Evolutionary conservation across 176 grass and related monocot genomes (phyloP).

Genomic region (Carex myosuroides): DNA sequence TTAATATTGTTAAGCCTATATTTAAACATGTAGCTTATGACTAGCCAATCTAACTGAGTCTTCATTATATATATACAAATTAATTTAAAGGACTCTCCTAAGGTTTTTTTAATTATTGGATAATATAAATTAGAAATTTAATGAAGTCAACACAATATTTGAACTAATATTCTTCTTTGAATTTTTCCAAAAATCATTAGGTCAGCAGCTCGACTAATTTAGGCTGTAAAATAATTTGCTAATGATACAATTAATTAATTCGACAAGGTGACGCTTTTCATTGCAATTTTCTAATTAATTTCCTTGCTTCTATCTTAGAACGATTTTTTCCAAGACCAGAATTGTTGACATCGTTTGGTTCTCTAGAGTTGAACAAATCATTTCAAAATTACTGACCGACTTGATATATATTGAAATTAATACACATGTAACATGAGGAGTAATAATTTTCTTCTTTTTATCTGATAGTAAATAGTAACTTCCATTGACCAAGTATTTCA

Average conservation of each 20-base stretch:
- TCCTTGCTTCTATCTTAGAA: neutral
- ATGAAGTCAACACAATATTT: neutral
- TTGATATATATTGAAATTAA: neutral
- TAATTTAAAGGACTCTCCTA: neutral
- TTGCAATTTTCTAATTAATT: neutral
- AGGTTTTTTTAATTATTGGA: neutral
- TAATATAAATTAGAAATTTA: constrained; percentile 4
- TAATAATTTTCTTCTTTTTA: neutral
- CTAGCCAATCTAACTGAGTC: constrained; percentile 6
- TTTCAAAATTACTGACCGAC: neutral
- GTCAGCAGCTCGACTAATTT: neutral
- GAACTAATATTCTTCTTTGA: neutral
- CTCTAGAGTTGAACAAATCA: neutral
- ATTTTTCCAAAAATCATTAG: neutral
- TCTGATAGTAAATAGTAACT: neutral
- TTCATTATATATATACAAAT: neutral
- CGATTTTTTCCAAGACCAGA: neutral
- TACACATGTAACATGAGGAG: neutral
- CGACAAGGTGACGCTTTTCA: neutral
- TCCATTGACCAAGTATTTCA: neutral
- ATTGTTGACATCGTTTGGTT: neutral
- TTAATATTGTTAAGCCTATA: neutral
- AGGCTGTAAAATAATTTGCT: neutral
- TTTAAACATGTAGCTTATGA: neutral
- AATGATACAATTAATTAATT: neutral